phyloP scores from a whole-genome alignment of 208 protist species.

The Hexamita inflata region DNA sequence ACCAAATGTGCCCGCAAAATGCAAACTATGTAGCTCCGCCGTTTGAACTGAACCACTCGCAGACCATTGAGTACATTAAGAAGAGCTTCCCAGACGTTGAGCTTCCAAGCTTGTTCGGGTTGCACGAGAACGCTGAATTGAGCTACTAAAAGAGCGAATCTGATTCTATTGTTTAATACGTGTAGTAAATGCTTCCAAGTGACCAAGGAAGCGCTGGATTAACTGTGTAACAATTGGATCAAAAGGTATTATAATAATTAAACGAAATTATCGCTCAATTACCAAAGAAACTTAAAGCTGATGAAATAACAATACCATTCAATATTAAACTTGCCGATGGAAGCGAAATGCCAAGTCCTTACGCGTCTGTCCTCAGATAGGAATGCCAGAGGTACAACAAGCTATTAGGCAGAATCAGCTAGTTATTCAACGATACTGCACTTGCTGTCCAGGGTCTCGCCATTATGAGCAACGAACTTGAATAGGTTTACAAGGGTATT shows the following conservation, averaged over 20 bases:
- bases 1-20: no score
- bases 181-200: conserved; percentile 81
- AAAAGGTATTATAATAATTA: no score
- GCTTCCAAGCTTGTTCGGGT: conserved; percentile 64
- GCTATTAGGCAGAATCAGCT: no score
- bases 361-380: no score
- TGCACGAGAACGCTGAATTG: conserved; percentile 86
- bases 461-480: conserved; percentile 74
- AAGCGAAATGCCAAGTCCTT: no score
- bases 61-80: neutral
- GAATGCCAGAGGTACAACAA: no score
- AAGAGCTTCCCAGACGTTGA: conserved; percentile 56
- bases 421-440: no score
- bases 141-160: conserved; percentile 77
- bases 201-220: conserved; percentile 41
- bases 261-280: no score
- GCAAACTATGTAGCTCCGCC: conserved; percentile 58
- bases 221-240: conserved; percentile 39
- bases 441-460: conserved; percentile 86
- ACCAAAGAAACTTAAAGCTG: no score
- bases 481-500: conserved; percentile 6
- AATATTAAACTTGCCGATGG: no score
- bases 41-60: conserved; percentile 50
- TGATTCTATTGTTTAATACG: conserved; percentile 63
- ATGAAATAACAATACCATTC: no score